Evolutionary conservation across 768 basidiomycete species (phyloP), one percentile per base, ranked within the genome.

Genomic region (Melanogaster broomeanus): DNA sequence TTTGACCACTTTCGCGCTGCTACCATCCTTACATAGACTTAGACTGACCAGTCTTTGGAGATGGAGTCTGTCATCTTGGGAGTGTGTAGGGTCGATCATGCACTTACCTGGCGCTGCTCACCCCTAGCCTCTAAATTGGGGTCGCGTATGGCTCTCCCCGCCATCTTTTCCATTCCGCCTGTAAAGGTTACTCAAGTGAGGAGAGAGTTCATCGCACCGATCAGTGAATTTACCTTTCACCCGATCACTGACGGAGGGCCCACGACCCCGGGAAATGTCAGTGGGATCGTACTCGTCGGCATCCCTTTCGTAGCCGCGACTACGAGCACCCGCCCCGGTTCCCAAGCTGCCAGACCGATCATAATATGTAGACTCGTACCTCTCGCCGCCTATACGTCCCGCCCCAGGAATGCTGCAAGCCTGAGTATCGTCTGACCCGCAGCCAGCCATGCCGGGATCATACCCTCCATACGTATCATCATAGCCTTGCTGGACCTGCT

Each of bases 261-360:
- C 42, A 28, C 27, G 28, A 15, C 11, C 45, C 9, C 34, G 53
- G 11, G 11, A 15, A 13, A n/a, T 19, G 30, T 30, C 52, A 24
- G 18, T 18, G 10, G 21, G 45, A 25, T 56, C 51, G 45, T 53
- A 48, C 8, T 48, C 52, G 16, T 56, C 55, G 18, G 1, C 13
- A 6, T 55, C 43, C 16, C 53, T 34, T 33, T 56, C 55, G 28
- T 56, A 56, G 13, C 55, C 55, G 16, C 51, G 45, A 22, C 51
- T 44, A 25, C 6, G 18, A 2, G 30, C 9, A 12, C 19, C 16
- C 15, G 16, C 27, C 3, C 41, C 41, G n/a, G n/a, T 8, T 3
- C 19, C 42, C 10, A 35, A 24, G 22, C 28, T 41, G 19, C 15
- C 4, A 21, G 35, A 41, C 21, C 41, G 25, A 6, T 28, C 31